phyloP scores from a whole-genome alignment of 1,284 basidiomycete species.

The Papiliotrema nemorosa region DNA sequence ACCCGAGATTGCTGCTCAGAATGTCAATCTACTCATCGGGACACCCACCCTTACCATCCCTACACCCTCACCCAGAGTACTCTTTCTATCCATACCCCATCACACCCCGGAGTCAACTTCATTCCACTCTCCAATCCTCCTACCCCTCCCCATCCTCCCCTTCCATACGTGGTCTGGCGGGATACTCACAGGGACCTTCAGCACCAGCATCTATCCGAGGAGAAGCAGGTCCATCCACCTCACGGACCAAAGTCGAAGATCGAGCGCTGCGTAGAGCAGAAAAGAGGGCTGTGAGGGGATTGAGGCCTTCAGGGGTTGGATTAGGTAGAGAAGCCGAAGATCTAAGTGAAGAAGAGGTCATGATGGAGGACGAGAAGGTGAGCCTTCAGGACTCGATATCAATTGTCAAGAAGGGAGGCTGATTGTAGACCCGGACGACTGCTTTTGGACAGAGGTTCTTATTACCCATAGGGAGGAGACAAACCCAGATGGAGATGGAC shows the following conservation, averaged over 20 bases:
- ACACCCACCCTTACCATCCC: too few relatives aligned
- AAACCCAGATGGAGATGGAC: slow-evolving; percentile 47
- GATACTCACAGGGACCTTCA: too few relatives aligned
- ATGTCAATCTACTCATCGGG: too few relatives aligned
- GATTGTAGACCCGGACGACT: slow-evolving; percentile 24
- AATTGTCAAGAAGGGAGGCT: not conserved
- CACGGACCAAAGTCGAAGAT: not conserved
- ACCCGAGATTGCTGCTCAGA: too few relatives aligned
- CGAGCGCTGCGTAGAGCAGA: slow-evolving; percentile 16
- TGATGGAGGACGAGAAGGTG: slow-evolving; percentile 34
- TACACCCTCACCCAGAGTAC: too few relatives aligned
- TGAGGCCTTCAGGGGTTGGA: slow-evolving; percentile 26
- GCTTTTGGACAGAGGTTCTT: slow-evolving; percentile 45
- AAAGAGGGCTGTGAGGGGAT: slow-evolving; percentile 30
- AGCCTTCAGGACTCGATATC: slow-evolving; percentile 2
- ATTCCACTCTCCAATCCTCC: too few relatives aligned
- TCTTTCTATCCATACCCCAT: too few relatives aligned
- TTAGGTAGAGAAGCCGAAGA: slow-evolving; percentile 32
- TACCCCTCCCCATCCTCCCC: too few relatives aligned
- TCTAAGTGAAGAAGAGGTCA: slow-evolving; percentile 37
- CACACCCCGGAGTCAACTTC: too few relatives aligned
- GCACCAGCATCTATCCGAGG: too few relatives aligned
- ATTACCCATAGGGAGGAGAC: slow-evolving; percentile 37
- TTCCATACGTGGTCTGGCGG: too few relatives aligned
- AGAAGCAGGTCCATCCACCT: too few relatives aligned